Conservation (phyloP, 371 early-diverging fungal genomes). For the Mucor circinelloides region DNA sequence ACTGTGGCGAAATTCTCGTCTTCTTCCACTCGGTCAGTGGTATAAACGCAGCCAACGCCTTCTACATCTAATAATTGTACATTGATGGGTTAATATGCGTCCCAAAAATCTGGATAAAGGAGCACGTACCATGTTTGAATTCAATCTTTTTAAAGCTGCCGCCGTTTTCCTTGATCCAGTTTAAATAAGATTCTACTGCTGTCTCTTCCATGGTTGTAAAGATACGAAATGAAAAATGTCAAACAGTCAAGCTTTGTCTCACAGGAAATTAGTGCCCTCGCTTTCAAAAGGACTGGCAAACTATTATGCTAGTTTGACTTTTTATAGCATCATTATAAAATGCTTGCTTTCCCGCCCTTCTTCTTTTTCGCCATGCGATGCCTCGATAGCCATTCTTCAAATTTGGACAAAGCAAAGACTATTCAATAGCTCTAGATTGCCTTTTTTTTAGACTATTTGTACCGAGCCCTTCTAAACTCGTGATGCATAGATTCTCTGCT, state of each 20-base stretch:
- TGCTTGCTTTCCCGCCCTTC: too few species aligned
- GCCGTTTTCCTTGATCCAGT: constrained; percentile 48
- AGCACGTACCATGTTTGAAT: constrained; percentile 34
- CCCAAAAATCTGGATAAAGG: neutral
- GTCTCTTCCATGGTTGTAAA: constrained; percentile 9
- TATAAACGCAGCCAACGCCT: constrained; percentile 48
- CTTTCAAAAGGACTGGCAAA: too few species aligned
- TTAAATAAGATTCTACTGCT: constrained; percentile 18
- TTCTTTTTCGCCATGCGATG: too few species aligned
- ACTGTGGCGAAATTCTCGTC: constrained; percentile 40
- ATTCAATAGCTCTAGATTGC: too few species aligned
- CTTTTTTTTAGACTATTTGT: too few species aligned
- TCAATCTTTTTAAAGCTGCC: constrained; percentile 43
- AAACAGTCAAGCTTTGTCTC: neutral
- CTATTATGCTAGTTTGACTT: too few species aligned
- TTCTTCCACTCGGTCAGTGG: constrained; percentile 29
- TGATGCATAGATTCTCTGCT: too few species aligned
- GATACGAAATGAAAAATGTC: neutral
- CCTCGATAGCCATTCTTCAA: too few species aligned
- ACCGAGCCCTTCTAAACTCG: too few species aligned
- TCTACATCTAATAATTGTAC: constrained; percentile 22
- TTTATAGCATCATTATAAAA: too few species aligned
- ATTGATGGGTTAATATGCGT: neutral
- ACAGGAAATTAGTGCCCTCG: too few species aligned
- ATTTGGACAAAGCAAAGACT: too few species aligned